Percentiles rank a stretch among this genome's conserved stretches.
Conservation (phyloP, 768 basidiomycete species). For the Amanita molliuscula region DNA sequence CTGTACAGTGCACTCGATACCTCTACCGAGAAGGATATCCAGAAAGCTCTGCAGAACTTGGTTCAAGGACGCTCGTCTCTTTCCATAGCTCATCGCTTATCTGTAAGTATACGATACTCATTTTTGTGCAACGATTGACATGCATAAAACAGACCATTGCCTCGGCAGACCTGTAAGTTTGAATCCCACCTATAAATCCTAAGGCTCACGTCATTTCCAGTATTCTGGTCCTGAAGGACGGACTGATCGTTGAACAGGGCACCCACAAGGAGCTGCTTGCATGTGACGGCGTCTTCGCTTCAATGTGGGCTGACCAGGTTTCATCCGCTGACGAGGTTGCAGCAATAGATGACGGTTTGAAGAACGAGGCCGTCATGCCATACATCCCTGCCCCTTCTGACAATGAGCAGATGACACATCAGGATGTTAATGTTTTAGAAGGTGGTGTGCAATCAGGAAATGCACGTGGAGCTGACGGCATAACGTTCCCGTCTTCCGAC, state of each 20-base stretch:
- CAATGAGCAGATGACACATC: neutral
- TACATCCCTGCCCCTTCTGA: slow-evolving; percentile 10
- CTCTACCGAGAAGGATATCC: slow-evolving; percentile 83
- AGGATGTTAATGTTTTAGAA: slow-evolving; percentile 5
- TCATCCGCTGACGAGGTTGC: slow-evolving; percentile 49
- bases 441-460: neutral
- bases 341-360: slow-evolving; percentile 22
- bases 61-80: slow-evolving; percentile 63
- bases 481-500: slow-evolving; percentile 26
- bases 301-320: slow-evolving; percentile 85
- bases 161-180: slow-evolving; percentile 46
- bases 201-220: slow-evolving; percentile 24
- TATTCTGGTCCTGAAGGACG: slow-evolving; percentile 87
- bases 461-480: neutral
- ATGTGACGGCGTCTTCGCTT: slow-evolving; percentile 61
- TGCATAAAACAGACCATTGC: slow-evolving; percentile 35
- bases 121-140: slow-evolving; percentile 10
- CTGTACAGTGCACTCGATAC: slow-evolving; percentile 69
- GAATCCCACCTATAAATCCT: neutral
- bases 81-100: slow-evolving; percentile 73
- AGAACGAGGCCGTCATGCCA: slow-evolving; percentile 30
- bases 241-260: slow-evolving; percentile 78
- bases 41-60: slow-evolving; percentile 76
- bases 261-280: slow-evolving; percentile 70
- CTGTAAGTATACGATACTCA: slow-evolving; percentile 33